phyloP scores from a whole-genome alignment of 2,329 filamentous ascomycete species.

The Ophiostoma piceae region DNA sequence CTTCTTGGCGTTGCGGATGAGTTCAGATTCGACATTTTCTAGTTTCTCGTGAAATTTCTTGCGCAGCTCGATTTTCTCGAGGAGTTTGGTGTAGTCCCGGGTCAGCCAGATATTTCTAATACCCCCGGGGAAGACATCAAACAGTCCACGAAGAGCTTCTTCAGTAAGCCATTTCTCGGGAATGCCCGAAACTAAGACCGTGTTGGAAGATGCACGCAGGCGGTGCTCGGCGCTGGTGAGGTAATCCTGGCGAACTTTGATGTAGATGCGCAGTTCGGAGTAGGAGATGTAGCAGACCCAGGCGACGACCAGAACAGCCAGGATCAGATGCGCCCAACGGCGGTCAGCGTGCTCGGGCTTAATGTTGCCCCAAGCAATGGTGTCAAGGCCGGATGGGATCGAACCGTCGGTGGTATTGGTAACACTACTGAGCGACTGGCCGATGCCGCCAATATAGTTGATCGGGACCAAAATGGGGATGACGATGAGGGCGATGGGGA shows the following conservation, averaged over 20 bases:
- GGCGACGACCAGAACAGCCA: slow-evolving; percentile 70
- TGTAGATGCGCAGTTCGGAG: slow-evolving; percentile 76
- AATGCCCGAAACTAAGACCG: slow-evolving; percentile 86
- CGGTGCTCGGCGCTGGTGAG: slow-evolving; percentile 93
- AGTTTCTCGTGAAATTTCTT: slow-evolving; percentile 65
- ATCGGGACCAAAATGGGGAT: slow-evolving; percentile 81
- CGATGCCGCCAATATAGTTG: slow-evolving; percentile 68
- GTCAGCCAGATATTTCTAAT: slow-evolving; percentile 97
- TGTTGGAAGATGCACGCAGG: slow-evolving; percentile 87
- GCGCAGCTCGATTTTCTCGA: slow-evolving; percentile 75
- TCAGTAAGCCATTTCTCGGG: slow-evolving; percentile 84
- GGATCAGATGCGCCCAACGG: slow-evolving; percentile 77
- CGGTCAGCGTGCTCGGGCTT: slow-evolving; percentile 56
- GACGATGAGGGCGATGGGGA: slow-evolving; percentile 71
- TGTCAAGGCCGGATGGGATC: slow-evolving; percentile 62
- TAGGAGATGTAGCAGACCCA: slow-evolving; percentile 89
- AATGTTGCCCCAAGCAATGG: slow-evolving; percentile 85
- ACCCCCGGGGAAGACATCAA: slow-evolving; percentile 93
- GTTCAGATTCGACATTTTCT: slow-evolving; percentile 75
- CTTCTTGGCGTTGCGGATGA: slow-evolving; percentile 75
- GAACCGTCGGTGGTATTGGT: slow-evolving; percentile 35
- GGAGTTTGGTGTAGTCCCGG: slow-evolving; percentile 74
- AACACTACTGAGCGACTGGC: slow-evolving; percentile 47
- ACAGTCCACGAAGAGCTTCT: slow-evolving; percentile 74
- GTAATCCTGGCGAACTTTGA: slow-evolving; percentile 90